These are phyloP conservation scores for Phytopythium helicoides DNA, from an alignment of 352 stramenopile genomes.

Conservation along the genomic window DNA sequence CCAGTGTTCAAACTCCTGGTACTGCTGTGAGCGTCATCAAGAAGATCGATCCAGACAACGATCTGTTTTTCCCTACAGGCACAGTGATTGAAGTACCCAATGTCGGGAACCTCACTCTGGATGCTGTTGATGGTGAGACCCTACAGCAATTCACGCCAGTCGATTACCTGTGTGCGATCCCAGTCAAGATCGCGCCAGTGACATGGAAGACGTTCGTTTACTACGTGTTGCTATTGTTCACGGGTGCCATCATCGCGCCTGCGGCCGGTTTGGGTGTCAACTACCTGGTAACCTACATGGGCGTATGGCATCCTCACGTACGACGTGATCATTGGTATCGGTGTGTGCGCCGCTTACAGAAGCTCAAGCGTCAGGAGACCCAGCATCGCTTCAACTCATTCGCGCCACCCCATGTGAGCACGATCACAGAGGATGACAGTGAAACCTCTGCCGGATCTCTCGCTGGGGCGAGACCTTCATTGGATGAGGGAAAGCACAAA, in stretches of 20 bases:
- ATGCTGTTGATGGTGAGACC: slow-evolving; percentile 39
- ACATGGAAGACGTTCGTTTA: slow-evolving; percentile 56
- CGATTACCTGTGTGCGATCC: slow-evolving; percentile 58
- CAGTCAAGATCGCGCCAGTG: slow-evolving; percentile 50
- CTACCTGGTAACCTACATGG: slow-evolving; percentile 78
- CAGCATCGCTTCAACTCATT: slow-evolving; percentile 81
- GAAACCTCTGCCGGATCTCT: slow-evolving; percentile 23
- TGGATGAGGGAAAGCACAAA: slow-evolving; percentile 7
- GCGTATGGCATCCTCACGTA: slow-evolving; percentile 82
- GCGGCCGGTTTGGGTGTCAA: slow-evolving; percentile 63
- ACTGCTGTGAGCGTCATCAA: slow-evolving; percentile 68
- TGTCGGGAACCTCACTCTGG: slow-evolving; percentile 48
- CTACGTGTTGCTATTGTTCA: slow-evolving; percentile 70
- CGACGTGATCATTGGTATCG: slow-evolving; percentile 82
- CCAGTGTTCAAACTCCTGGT: slow-evolving; percentile 48
- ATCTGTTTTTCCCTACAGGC: slow-evolving; percentile 42
- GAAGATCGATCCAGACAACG: slow-evolving; percentile 48
- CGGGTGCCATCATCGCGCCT: slow-evolving; percentile 68
- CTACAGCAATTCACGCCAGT: slow-evolving; percentile 47
- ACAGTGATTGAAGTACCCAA: slow-evolving; percentile 23
- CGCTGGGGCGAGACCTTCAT: slow-evolving; percentile 25
- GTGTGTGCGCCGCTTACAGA: slow-evolving; percentile 69
- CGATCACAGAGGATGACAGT: slow-evolving; percentile 16
- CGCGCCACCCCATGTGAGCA: slow-evolving; percentile 57
- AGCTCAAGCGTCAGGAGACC: slow-evolving; percentile 72